Conservation (phyloP, 176 grass and related monocot genomes). For the Cymbopogon citratus region DNA sequence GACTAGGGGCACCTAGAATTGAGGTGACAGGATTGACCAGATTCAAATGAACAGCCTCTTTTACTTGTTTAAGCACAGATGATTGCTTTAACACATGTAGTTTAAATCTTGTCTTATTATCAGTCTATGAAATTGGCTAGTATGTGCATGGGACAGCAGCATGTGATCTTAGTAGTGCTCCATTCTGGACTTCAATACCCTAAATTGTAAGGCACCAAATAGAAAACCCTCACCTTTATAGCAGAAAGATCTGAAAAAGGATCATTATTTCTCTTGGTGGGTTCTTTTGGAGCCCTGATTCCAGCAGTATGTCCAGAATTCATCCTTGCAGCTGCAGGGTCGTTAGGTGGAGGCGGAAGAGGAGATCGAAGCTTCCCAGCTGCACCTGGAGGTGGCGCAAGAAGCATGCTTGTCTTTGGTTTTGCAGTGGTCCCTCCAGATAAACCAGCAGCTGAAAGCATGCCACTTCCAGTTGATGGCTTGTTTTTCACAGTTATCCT, state of each 20-base stretch:
- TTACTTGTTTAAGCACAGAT: background rate
- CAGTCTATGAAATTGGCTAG: background rate
- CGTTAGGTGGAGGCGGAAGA: constrained; percentile 94
- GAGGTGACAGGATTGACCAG: background rate
- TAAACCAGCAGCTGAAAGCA: constrained; percentile 71
- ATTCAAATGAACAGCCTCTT: background rate
- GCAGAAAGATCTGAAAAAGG: constrained; percentile 87
- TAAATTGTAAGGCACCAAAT: constrained; percentile 3
- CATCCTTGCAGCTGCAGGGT: constrained; percentile 72
- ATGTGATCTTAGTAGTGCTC: background rate
- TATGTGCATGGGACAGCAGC: background rate
- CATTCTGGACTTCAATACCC: background rate
- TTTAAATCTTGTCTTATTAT: background rate
- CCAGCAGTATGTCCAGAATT: constrained; percentile 45
- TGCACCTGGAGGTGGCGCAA: constrained; percentile 71
- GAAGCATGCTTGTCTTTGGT: constrained; percentile 54
- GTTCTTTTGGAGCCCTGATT: constrained; percentile 39
- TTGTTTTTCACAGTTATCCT: constrained; percentile 98
- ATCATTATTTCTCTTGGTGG: constrained; percentile 46
- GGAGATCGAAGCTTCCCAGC: constrained; percentile 75
- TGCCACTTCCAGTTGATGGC: constrained; percentile 60
- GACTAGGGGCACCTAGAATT: background rate
- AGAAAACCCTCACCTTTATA: constrained; percentile 59
- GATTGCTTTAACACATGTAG: background rate
- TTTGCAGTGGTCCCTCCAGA: constrained; percentile 50